Conservation (phyloP, 352 stramenopile species). For the Phytophthora idaei region DNA sequence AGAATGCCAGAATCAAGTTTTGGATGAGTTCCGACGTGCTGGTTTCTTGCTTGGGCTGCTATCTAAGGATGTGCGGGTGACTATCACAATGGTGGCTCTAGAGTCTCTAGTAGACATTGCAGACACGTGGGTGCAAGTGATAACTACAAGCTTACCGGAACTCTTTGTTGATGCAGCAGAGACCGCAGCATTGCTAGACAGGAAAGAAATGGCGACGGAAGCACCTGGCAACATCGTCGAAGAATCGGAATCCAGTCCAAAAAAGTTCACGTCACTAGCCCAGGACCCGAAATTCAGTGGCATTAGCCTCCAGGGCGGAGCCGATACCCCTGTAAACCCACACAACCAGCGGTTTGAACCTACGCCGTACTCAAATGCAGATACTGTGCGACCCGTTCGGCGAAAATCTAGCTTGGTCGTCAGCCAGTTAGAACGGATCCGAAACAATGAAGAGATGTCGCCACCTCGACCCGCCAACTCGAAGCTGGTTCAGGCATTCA, state of each 20-base stretch:
- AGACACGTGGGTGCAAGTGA: constrained; percentile 67
- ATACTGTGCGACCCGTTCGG: constrained; percentile 25
- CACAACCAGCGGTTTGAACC: constrained; percentile 28
- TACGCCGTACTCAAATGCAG: constrained; percentile 36
- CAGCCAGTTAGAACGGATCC: constrained; percentile 12
- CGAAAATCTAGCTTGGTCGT: constrained; percentile 15
- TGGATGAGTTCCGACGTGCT: constrained; percentile 52
- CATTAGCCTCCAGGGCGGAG: constrained; percentile 49
- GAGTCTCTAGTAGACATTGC: constrained; percentile 69
- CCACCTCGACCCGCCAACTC: constrained; percentile 9
- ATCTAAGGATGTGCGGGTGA: constrained; percentile 58
- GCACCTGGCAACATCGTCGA: not conserved
- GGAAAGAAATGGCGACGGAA: constrained; percentile 19
- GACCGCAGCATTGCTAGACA: constrained; percentile 15
- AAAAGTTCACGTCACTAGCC: constrained; percentile 67
- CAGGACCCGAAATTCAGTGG: constrained; percentile 76
- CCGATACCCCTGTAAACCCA: constrained; percentile 9
- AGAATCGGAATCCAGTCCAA: constrained; percentile 46
- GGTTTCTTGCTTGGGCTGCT: constrained; percentile 69
- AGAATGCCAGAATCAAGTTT: constrained; percentile 34
- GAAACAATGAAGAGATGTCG: constrained; percentile 11
- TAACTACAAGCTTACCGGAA: constrained; percentile 52
- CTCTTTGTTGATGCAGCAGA: constrained; percentile 31
- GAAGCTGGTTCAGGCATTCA: constrained; percentile 53
- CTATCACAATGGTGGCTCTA: constrained; percentile 64